Conservation (phyloP, 2,329 filamentous ascomycete species). For the Davidsoniella virescens region DNA sequence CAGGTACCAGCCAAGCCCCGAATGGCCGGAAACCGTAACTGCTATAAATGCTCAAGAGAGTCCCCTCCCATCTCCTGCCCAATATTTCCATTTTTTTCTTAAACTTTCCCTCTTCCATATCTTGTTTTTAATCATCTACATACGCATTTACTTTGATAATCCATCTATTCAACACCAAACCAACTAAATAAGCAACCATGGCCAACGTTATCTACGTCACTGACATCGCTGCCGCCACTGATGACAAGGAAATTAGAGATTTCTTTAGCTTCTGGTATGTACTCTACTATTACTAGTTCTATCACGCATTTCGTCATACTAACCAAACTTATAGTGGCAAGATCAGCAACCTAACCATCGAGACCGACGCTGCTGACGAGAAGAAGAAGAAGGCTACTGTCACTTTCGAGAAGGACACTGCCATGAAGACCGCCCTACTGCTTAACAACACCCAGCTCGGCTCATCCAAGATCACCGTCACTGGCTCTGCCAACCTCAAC, state of each 20-base stretch:
- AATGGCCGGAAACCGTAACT: neutral
- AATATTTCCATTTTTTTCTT: neutral
- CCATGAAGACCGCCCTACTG: constrained; percentile 89
- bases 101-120: neutral
- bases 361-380: constrained; percentile 37
- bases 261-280: constrained; percentile 93
- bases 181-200: constrained; percentile 26
- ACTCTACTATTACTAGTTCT: neutral
- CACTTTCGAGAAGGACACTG: constrained; percentile 90
- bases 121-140: neutral
- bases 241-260: constrained; percentile 80
- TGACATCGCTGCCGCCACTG: constrained; percentile 69
- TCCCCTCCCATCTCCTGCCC: neutral
- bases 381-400: constrained; percentile 68
- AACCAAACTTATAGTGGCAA: constrained; percentile 50
- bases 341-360: constrained; percentile 70
- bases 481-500: constrained; percentile 47
- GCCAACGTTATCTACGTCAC: constrained; percentile 66
- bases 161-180: neutral
- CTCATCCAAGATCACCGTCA: constrained; percentile 62
- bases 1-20: too few species aligned
- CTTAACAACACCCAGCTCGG: constrained; percentile 95
- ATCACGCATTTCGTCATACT: constrained; percentile 10
- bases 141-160: neutral
- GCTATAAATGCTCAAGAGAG: neutral